These are phyloP conservation scores for Chlorella sorokiniana DNA, from an alignment of 139 green algal species.

Conservation along the genomic window DNA sequence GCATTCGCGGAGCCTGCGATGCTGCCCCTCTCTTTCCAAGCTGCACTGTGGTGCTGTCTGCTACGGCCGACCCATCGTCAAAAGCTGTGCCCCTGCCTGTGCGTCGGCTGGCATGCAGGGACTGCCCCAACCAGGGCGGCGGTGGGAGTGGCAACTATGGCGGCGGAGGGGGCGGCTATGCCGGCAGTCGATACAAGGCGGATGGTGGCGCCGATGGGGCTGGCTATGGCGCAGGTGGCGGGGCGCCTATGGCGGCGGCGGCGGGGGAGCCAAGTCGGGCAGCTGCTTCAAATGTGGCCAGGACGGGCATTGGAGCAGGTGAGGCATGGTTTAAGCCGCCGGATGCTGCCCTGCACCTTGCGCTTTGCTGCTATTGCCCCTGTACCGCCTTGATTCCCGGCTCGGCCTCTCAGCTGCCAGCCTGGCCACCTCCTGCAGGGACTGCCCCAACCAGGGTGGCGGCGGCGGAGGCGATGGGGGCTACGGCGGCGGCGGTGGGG, in stretches of 20 bases:
- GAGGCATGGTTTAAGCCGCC: neutral
- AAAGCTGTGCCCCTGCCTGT: neutral
- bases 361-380: neutral
- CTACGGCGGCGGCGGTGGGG: neutral
- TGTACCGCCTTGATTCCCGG: neutral
- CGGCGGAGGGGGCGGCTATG: neutral
- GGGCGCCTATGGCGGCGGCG: constrained; percentile 1
- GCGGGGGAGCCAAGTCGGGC: neutral
- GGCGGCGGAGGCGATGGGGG: neutral
- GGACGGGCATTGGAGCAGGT: neutral
- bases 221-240: constrained; percentile 23
- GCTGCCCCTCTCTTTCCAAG: too few relatives aligned
- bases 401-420: too few relatives aligned
- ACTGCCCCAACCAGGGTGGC: constrained; percentile 1
- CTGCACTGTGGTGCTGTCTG: neutral
- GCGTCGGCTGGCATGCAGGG: neutral
- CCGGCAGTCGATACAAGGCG: neutral
- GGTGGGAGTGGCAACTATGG: neutral
- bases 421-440: neutral
- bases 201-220: neutral
- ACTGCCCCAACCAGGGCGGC: constrained; percentile 2
- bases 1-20: too few relatives aligned
- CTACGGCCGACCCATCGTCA: neutral
- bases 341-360: neutral
- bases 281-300: constrained; percentile 31